Evolutionary conservation across 2,329 filamentous ascomycete species (phyloP).

Genomic region (Stachybotrys chlorohalonatus): DNA sequence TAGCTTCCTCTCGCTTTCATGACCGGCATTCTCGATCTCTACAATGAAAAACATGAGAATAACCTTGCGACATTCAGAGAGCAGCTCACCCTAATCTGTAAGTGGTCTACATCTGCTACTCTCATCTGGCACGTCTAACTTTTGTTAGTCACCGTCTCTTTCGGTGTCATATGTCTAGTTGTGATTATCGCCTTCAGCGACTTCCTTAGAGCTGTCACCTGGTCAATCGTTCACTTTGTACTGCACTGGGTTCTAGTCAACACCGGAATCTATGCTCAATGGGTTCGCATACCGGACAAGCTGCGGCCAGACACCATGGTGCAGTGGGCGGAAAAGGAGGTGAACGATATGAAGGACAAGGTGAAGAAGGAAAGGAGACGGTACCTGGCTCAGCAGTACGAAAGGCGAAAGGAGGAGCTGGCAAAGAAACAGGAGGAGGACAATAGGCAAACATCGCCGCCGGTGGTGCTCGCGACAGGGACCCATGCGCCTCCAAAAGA

Average conservation of each 20-base stretch:
- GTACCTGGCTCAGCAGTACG: background rate
- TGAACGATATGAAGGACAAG: constrained; percentile 1
- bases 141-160: constrained; percentile 1
- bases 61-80: constrained; percentile 6
- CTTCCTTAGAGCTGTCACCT: constrained; percentile 1
- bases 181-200: constrained; percentile 4
- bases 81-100: constrained; percentile 11
- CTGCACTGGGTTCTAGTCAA: constrained; percentile 4
- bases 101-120: background rate
- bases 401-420: background rate
- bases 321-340: constrained; percentile 1
- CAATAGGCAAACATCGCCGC: background rate
- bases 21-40: constrained; percentile 20
- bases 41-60: constrained; percentile 8
- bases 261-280: constrained; percentile 4
- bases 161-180: constrained; percentile 4
- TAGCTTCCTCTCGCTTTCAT: constrained; percentile 20
- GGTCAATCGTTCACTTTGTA: constrained; percentile 1
- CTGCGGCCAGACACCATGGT: constrained; percentile 1
- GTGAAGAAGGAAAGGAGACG: background rate
- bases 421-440: background rate
- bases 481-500: background rate
- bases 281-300: constrained; percentile 1
- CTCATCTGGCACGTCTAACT: background rate
- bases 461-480: background rate